Conservation (phyloP, 1,139 yeast species). For the Saccharomyces hybrid region DNA sequence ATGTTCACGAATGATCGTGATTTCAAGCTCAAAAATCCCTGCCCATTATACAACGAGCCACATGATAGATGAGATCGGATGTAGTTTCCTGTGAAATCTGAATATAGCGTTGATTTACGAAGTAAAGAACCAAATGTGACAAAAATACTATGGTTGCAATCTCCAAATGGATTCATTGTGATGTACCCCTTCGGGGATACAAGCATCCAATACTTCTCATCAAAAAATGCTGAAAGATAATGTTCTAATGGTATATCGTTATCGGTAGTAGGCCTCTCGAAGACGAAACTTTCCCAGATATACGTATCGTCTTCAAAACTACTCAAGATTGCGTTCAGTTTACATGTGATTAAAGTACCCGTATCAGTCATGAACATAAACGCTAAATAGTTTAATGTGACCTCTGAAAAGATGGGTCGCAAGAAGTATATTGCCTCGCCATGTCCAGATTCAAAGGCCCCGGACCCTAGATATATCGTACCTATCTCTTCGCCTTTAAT, state of each 20-base stretch:
- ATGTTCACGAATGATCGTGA: background rate
- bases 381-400: background rate
- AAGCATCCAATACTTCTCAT: background rate
- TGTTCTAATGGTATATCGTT: background rate
- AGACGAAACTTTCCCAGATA: conserved; percentile 1
- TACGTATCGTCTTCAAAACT: conserved; percentile 1
- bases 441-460: background rate
- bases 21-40: background rate
- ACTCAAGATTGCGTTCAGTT: background rate
- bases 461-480: background rate
- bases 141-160: background rate
- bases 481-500: conserved; percentile 7
- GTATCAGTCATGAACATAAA: background rate
- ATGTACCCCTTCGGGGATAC: background rate
- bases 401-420: background rate
- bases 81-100: background rate
- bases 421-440: background rate
- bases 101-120: background rate
- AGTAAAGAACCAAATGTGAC: background rate
- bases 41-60: background rate
- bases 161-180: background rate
- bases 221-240: background rate
- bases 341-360: background rate
- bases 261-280: background rate
- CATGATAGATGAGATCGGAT: background rate